phyloP scores from a whole-genome alignment of 2,329 filamentous ascomycete species.

The Penicillium expansum region DNA sequence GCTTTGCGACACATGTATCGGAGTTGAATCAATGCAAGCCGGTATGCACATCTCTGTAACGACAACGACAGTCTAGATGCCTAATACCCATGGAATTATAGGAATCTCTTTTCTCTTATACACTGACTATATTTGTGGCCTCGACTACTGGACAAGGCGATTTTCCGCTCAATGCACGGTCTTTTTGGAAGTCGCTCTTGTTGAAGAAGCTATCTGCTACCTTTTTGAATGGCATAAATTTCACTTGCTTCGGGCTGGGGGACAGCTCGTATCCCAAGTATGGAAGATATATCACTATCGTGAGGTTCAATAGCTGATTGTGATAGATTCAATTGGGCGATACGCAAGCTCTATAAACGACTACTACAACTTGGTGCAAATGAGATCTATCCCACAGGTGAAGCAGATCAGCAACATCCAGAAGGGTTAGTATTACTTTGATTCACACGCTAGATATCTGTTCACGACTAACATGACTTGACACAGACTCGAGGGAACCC shows the following conservation, averaged over 20 bases:
- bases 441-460: background rate
- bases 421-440: constrained; percentile 66
- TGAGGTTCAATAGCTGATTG: background rate
- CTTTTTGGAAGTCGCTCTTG: constrained; percentile 82
- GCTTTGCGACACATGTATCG: constrained; percentile 70
- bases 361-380: constrained; percentile 78
- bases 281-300: constrained; percentile 26
- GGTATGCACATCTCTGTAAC: constrained; percentile 51
- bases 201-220: constrained; percentile 71
- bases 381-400: constrained; percentile 72
- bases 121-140: constrained; percentile 65
- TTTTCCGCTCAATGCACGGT: constrained; percentile 75
- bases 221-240: constrained; percentile 66
- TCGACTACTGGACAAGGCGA: constrained; percentile 96
- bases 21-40: constrained; percentile 75
- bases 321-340: constrained; percentile 83
- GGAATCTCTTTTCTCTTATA: constrained; percentile 37
- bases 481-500: constrained; percentile 72
- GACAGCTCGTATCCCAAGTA: constrained; percentile 94
- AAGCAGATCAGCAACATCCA: constrained; percentile 89
- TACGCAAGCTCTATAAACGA: constrained; percentile 80
- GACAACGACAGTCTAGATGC: background rate
- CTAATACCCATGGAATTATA: constrained; percentile 10
- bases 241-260: constrained; percentile 85
- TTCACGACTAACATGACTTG: background rate